Evolutionary conservation across 345 rosid species (phyloP), one percentile per base, ranked within the genome.

Genomic region (Angophora floribunda): DNA sequence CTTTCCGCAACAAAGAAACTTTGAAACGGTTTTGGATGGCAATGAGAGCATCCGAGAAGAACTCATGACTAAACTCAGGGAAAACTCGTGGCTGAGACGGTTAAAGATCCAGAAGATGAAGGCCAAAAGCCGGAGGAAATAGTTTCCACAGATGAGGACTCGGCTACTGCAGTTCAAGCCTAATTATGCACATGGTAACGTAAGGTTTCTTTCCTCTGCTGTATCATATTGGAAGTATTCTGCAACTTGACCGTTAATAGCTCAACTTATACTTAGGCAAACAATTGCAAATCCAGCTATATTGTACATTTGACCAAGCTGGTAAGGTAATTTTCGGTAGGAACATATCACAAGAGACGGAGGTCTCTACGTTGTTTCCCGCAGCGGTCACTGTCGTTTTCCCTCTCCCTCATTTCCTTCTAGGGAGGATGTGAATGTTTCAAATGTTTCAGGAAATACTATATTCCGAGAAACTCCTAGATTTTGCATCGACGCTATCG

Each of bases 1-100:
- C 44, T 79, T 91, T 93, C 93, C 96, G 85, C 82, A 99, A 98
- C 41, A 95, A 93, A 94, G 99, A 97, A 47, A 95, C 95, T 44
- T 63, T 98, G n/a, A 97, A 92, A 93, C 87, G 24, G 70, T 97
- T 91, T 88, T 98, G 53, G 90, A 88, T 63, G 88, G 90, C 63
- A 93, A 98, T 52, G 94, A 92, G 79, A 86, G 86, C 6, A 89
- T 86, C 19, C 91, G 91, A 17, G 98, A 95, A 92, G 99, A 94
- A 87, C 97, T 98, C 26, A 88, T 67, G 88, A 86, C 28, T 52
- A 95, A 90, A 91, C 95, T 98, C 26, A 95, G 90, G 91, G 98
- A 95, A 78, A 95, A 94, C 92, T 95, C 12, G 36, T 86, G 26
- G 92, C 57, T 9, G 93, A 87, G 63, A 88, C 36, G 26, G 92